phyloP scores from a whole-genome alignment of 1,139 yeast genomes.

The Debaryomyces udenii region DNA sequence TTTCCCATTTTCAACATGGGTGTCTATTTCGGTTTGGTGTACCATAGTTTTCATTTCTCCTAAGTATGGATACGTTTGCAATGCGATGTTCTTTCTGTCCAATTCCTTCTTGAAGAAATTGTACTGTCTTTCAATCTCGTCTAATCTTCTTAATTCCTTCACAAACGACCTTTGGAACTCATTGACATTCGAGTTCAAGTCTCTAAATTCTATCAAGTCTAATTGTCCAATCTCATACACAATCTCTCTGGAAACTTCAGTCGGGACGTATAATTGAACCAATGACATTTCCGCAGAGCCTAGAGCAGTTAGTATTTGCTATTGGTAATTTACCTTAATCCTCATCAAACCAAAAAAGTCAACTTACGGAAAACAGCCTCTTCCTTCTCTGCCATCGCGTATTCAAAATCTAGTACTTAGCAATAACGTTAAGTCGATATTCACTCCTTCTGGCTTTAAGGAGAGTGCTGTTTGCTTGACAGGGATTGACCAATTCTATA shows the following conservation, averaged over 20 bases:
- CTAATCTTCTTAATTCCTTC: conserved; percentile 65
- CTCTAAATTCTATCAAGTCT: conserved; percentile 69
- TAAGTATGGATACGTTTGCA: conserved; percentile 45
- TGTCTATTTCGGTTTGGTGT: conserved; percentile 74
- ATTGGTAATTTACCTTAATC: conserved; percentile 16
- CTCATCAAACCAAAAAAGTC: not conserved
- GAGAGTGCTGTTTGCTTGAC: not conserved
- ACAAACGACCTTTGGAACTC: conserved; percentile 77
- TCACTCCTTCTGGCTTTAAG: not conserved
- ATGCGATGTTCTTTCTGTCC: conserved; percentile 49
- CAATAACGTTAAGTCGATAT: not conserved
- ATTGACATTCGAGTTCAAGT: conserved; percentile 65
- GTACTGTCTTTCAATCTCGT: conserved; percentile 68
- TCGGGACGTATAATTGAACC: conserved; percentile 71
- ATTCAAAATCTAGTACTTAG: conserved; percentile 1
- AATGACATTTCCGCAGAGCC: conserved; percentile 81
- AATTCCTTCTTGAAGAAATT: conserved; percentile 53
- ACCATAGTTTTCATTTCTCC: conserved; percentile 43
- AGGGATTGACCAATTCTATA: too few relatives aligned
- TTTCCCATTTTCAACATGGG: conserved; percentile 66
- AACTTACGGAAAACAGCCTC: conserved; percentile 73
- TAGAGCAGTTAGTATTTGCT: conserved; percentile 13
- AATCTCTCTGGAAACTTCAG: conserved; percentile 69
- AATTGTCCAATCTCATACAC: conserved; percentile 66
- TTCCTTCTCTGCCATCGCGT: conserved; percentile 39